phyloP scores from a whole-genome alignment of 192 early-diverging fungal genomes.

The Backusella mclennaniae region DNA sequence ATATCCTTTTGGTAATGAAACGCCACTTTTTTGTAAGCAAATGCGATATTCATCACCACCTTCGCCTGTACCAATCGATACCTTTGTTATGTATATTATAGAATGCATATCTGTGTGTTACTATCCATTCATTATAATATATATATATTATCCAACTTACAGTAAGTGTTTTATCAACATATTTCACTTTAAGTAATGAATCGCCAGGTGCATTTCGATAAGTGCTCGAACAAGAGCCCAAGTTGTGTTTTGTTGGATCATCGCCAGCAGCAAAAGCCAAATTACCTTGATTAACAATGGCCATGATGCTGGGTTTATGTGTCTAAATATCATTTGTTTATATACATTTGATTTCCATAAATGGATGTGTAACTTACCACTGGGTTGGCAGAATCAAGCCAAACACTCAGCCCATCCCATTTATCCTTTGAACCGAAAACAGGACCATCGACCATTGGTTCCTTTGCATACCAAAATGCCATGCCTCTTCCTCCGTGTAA shows the following conservation, averaged over 20 bases:
- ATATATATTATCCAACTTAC: constrained; percentile 19
- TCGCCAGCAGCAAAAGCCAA: constrained; percentile 35
- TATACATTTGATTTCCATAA: background rate
- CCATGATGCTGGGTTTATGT: constrained; percentile 54
- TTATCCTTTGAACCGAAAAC: constrained; percentile 67
- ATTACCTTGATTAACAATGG: constrained; percentile 62
- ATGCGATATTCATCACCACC: constrained; percentile 48
- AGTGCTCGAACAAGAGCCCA: constrained; percentile 58
- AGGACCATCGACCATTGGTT: constrained; percentile 49
- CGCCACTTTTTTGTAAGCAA: constrained; percentile 53
- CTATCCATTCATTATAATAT: too few species aligned
- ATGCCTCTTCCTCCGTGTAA: constrained; percentile 70
- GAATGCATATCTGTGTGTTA: constrained; percentile 28
- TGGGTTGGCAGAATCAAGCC: constrained; percentile 63
- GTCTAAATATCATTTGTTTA: constrained; percentile 18
- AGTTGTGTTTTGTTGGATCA: constrained; percentile 42
- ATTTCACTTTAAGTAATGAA: constrained; percentile 56
- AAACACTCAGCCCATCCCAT: constrained; percentile 67
- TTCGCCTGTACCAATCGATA: constrained; percentile 50
- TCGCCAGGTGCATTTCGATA: constrained; percentile 64
- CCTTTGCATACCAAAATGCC: constrained; percentile 82
- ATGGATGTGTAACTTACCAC: constrained; percentile 15
- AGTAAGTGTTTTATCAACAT: constrained; percentile 54
- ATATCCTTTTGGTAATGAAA: constrained; percentile 67
- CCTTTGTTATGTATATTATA: constrained; percentile 5